phyloP scores from a whole-genome alignment of 2,329 filamentous ascomycete species.

The Hypoxylon sp. region DNA sequence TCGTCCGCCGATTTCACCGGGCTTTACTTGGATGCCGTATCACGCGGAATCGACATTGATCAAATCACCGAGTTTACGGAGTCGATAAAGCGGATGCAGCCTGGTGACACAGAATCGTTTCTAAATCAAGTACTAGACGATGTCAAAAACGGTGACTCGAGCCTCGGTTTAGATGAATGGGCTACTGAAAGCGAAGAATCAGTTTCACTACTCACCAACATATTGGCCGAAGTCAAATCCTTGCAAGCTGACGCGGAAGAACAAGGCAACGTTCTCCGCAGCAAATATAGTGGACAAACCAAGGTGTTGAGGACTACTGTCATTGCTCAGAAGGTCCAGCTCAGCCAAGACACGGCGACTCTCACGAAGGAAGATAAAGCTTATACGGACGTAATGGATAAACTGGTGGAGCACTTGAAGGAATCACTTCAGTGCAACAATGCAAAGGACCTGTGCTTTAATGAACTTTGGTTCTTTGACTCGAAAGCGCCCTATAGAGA shows the following conservation, averaged over 20 bases:
- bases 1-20: slow-evolving; percentile 60
- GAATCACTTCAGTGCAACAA: slow-evolving; percentile 55
- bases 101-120: slow-evolving; percentile 62
- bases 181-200: slow-evolving; percentile 54
- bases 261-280: slow-evolving; percentile 71
- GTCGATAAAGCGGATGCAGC: slow-evolving; percentile 72
- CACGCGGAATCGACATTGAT: slow-evolving; percentile 67
- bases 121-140: slow-evolving; percentile 60
- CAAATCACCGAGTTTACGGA: slow-evolving; percentile 69
- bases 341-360: slow-evolving; percentile 80
- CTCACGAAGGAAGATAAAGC: slow-evolving; percentile 79
- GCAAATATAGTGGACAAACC: slow-evolving; percentile 80
- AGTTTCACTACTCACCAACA: slow-evolving; percentile 55
- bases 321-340: slow-evolving; percentile 83
- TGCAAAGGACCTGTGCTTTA: slow-evolving; percentile 68
- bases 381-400: slow-evolving; percentile 76
- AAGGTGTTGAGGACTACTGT: slow-evolving; percentile 82
- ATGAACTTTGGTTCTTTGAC: slow-evolving; percentile 84
- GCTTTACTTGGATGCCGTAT: slow-evolving; percentile 74
- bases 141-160: slow-evolving; percentile 57
- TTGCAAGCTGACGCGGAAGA: slow-evolving; percentile 63
- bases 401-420: slow-evolving; percentile 66
- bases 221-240: slow-evolving; percentile 63
- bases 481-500: slow-evolving; percentile 77
- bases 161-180: slow-evolving; percentile 55